These are phyloP conservation scores for Candida lessepsii DNA, from an alignment of 805 yeast genomes.

Conservation along the genomic window DNA sequence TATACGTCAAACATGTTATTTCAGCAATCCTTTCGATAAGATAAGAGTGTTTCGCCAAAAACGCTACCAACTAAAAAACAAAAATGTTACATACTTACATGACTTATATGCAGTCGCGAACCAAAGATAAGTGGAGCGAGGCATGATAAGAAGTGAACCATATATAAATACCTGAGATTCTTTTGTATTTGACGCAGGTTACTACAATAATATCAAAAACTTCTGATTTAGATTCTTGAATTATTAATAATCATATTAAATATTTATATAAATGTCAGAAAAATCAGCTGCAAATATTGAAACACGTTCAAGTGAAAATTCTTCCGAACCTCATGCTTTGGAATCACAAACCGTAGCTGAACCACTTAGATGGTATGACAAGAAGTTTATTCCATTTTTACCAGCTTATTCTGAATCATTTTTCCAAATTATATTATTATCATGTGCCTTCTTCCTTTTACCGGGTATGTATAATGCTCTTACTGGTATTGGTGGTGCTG, in stretches of 20 bases:
- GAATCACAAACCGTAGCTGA: conserved; percentile 32
- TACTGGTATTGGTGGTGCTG: conserved; percentile 50
- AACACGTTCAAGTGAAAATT: conserved; percentile 10
- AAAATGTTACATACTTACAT: conserved; percentile 8
- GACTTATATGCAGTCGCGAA: conserved; percentile 1
- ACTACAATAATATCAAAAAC: background rate
- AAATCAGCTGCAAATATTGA: conserved; percentile 14
- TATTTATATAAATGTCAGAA: conserved; percentile 7
- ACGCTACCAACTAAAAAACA: background rate
- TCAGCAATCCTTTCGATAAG: conserved; percentile 1
- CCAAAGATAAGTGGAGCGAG: conserved; percentile 5
- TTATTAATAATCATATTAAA: background rate
- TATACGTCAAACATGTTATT: too few relatives aligned
- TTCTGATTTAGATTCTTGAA: background rate
- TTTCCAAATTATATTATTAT: conserved; percentile 45
- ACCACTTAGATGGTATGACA: conserved; percentile 42
- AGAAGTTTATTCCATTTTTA: conserved; percentile 21
- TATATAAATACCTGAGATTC: conserved; percentile 4
- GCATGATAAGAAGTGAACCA: background rate
- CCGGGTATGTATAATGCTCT: conserved; percentile 55
- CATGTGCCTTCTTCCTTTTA: conserved; percentile 49
- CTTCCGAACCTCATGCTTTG: conserved; percentile 14
- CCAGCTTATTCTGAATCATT: conserved; percentile 39
- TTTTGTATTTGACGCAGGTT: background rate
- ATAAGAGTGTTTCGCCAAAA: conserved; percentile 1